These are phyloP conservation scores for Tetrapisispora arboricola DNA, from an alignment of 805 yeast species.

Conservation along the genomic window DNA sequence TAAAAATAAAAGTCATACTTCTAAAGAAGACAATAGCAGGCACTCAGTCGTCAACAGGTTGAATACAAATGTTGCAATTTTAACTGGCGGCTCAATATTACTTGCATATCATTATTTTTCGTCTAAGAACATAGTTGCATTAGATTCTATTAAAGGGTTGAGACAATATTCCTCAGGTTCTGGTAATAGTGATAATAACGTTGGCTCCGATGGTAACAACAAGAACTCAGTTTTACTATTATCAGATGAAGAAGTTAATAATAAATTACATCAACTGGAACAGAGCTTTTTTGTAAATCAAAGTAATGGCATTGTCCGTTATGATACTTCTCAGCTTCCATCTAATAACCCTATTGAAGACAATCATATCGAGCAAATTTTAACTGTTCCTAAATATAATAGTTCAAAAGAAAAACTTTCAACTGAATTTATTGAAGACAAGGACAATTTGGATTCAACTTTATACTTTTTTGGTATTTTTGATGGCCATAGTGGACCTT, in stretches of 20 bases:
- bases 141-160: constrained; percentile 23
- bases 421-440: constrained; percentile 29
- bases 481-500: constrained; percentile 97
- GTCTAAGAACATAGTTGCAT: constrained; percentile 11
- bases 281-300: constrained; percentile 73
- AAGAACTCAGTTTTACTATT: constrained; percentile 36
- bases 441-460: not conserved
- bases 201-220: not conserved
- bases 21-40: not conserved
- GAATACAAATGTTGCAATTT: not conserved
- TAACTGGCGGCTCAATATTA: constrained; percentile 10
- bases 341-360: constrained; percentile 93
- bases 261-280: constrained; percentile 58
- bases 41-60: not conserved
- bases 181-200: not conserved
- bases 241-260: constrained; percentile 61
- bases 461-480: constrained; percentile 94
- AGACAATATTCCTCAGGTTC: constrained; percentile 13
- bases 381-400: constrained; percentile 45
- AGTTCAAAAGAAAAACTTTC: constrained; percentile 26
- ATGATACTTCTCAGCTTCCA: constrained; percentile 82
- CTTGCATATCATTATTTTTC: constrained; percentile 13
- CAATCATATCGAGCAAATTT: constrained; percentile 74
- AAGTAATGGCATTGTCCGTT: constrained; percentile 78
- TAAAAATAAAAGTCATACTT: not conserved